Evolutionary conservation across 176 grass and related monocot species (phyloP).

Genomic region (Stipa capillata): DNA sequence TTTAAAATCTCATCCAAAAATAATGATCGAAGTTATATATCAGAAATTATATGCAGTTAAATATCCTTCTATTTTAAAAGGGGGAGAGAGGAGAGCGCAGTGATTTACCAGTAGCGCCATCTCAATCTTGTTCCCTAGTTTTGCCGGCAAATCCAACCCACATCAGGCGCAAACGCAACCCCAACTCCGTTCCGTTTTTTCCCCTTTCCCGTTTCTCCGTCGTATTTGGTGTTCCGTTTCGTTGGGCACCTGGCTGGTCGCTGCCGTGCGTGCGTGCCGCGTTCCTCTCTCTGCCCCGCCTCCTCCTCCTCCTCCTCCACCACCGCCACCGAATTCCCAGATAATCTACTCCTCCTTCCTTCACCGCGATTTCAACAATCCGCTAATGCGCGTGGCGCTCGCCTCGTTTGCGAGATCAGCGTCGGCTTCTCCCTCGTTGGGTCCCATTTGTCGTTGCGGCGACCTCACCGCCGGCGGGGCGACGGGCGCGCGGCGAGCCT

Average conservation of each 20-base stretch:
- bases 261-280: no score
- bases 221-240: neutral
- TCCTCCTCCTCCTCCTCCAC: neutral
- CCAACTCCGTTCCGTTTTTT: neutral
- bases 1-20: no score
- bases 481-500: neutral
- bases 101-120: no score
- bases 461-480: neutral
- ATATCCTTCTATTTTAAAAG: no score
- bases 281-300: neutral
- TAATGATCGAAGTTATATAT: no score
- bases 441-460: neutral
- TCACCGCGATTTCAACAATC: neutral
- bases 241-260: neutral
- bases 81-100: no score
- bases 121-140: no score
- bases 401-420: neutral
- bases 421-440: no score
- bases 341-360: neutral
- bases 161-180: neutral
- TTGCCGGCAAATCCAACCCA: constrained; percentile 11
- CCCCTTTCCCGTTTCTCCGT: neutral
- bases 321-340: neutral
- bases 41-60: no score
- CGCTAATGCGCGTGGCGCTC: neutral